Evolutionary conservation across 108 stramenopile species (phyloP).

Genomic region (Parmales sp.): DNA sequence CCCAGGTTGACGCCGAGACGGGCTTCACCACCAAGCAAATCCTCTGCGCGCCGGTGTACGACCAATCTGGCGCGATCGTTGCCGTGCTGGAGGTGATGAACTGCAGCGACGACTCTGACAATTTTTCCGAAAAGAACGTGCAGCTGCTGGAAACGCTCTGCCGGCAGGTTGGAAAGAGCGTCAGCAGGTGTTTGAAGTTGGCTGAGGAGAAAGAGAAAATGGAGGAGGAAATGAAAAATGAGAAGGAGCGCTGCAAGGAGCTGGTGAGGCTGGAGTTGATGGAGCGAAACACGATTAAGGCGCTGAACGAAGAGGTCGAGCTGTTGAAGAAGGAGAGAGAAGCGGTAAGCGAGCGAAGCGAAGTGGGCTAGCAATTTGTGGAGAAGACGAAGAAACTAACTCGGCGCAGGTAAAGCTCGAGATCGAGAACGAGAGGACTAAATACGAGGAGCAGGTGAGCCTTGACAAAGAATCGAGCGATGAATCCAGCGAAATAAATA

Average conservation of each 20-base stretch:
- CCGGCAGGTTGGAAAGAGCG: not conserved
- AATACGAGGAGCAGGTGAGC: too few relatives aligned
- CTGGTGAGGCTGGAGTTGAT: not conserved
- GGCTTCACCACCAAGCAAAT: slow-evolving; percentile 32
- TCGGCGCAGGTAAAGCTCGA: not conserved
- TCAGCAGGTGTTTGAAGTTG: not conserved
- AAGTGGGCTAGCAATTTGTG: not conserved
- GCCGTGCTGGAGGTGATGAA: slow-evolving; percentile 32
- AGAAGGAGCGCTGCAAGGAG: not conserved
- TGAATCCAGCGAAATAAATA: too few relatives aligned
- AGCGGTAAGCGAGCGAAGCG: not conserved
- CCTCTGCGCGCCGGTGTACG: not conserved
- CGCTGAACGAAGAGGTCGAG: not conserved
- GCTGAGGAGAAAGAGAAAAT: not conserved
- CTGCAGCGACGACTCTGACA: not conserved
- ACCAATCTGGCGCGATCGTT: slow-evolving; percentile 15
- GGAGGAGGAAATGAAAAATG: not conserved
- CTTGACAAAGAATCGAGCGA: too few relatives aligned
- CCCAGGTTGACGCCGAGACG: slow-evolving; percentile 23
- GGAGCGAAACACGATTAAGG: not conserved
- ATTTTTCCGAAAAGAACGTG: slow-evolving; percentile 24
- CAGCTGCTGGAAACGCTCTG: slow-evolving; percentile 16
- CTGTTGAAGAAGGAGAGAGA: not conserved
- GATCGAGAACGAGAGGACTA: not conserved
- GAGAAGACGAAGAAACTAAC: not conserved